phyloP scores from a whole-genome alignment of 2,329 filamentous ascomycete species.

The Hymenoscyphus infarciens region DNA sequence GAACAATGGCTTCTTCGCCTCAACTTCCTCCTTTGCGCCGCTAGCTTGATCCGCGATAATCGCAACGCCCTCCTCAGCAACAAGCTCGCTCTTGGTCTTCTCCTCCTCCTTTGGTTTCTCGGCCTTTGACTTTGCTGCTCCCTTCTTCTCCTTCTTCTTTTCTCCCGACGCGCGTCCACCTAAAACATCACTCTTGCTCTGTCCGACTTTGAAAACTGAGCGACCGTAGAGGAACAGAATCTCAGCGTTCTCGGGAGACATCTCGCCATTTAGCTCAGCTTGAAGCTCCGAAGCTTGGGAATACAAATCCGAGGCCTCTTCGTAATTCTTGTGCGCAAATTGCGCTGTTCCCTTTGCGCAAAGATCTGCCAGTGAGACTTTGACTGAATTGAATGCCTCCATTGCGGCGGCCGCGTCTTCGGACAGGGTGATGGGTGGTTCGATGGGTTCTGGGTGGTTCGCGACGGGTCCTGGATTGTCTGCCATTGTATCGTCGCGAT shows the following conservation, averaged over 20 bases:
- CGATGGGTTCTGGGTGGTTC: constrained; percentile 31
- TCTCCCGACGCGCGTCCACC: constrained; percentile 70
- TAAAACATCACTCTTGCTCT: constrained; percentile 90
- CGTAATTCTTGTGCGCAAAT: constrained; percentile 86
- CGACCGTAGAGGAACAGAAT: constrained; percentile 93
- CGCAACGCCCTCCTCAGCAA: constrained; percentile 45
- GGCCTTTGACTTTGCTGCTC: constrained; percentile 40
- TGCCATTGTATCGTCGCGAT: background rate
- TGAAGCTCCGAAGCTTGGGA: constrained; percentile 87
- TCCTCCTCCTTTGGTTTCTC: constrained; percentile 34
- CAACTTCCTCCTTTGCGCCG: constrained; percentile 37
- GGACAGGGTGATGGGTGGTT: constrained; percentile 24
- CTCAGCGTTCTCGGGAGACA: constrained; percentile 85
- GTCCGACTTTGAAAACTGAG: constrained; percentile 88
- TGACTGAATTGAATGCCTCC: constrained; percentile 37
- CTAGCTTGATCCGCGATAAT: constrained; percentile 35
- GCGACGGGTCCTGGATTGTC: constrained; percentile 3
- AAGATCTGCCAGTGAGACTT: constrained; percentile 71
- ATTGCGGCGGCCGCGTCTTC: constrained; percentile 27
- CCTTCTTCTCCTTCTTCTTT: constrained; percentile 45
- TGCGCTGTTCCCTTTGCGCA: constrained; percentile 75
- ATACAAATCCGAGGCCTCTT: constrained; percentile 81
- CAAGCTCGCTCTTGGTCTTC: constrained; percentile 38
- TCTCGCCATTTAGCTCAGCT: constrained; percentile 87
- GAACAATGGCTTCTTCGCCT: constrained; percentile 72